Percentiles rank a stretch among this genome's conserved stretches.
Conservation (phyloP, 495 filamentous ascomycete genomes). For the Neurospora discreta region DNA sequence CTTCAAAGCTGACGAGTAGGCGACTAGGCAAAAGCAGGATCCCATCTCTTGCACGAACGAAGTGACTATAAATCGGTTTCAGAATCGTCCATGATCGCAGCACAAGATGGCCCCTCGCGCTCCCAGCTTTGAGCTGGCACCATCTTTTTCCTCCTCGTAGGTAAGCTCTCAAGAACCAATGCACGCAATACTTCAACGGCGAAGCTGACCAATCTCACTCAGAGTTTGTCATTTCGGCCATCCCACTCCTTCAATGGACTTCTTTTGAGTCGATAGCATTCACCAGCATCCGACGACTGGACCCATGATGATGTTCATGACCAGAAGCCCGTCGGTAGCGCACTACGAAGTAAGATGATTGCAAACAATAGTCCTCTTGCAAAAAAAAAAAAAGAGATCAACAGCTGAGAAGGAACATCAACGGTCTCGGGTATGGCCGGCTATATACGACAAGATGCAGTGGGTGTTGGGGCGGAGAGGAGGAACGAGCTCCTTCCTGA, state of each 20-base stretch:
- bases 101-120: neutral
- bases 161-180: neutral
- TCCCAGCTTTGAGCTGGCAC: neutral
- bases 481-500: constrained; percentile 7
- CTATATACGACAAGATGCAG: constrained; percentile 28
- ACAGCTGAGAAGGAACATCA: too few species aligned
- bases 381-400: too few species aligned
- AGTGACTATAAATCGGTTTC: neutral
- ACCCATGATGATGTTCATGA: neutral
- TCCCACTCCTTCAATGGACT: neutral
- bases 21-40: neutral
- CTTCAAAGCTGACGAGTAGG: neutral
- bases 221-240: neutral
- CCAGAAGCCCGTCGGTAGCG: neutral
- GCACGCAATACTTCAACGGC: neutral
- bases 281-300: neutral
- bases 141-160: neutral
- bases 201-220: neutral
- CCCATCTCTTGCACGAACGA: neutral
- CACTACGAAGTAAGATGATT: too few species aligned
- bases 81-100: neutral
- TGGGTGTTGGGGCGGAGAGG: constrained; percentile 27
- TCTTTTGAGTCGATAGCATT: neutral
- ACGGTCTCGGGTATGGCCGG: too few species aligned
- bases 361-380: too few species aligned